Base-by-base conservation (phyloP, 768 basidiomycete genomes). In the Cyathus striatus region DNA sequence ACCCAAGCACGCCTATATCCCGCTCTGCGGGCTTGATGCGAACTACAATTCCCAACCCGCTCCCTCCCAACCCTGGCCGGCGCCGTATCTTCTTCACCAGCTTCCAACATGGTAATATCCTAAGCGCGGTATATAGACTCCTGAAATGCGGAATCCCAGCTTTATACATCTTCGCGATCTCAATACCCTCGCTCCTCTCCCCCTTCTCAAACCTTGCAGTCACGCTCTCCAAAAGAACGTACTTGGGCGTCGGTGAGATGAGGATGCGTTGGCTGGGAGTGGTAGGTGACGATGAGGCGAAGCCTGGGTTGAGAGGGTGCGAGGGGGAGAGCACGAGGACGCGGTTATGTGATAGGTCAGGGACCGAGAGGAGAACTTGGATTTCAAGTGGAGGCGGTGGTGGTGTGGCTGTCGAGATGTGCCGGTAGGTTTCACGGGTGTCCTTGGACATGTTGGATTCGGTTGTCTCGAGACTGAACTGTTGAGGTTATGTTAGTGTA, bases 401-500 rank as follows among this genome's bases (percentile, higher is more conserved):
- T 21, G 53, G 62, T 23, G 59, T 58, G 35, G 62, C 53, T 2
- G 63, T 59, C 23, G 82, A 83, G 13, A 88, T 69, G 18, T 75
- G 65, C 42, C 75, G 75, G 59, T 83, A 89, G 5, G 72, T 67
- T 44, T 79, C 76, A 24, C 75, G 65, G 23, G 79, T 74, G 36
- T 79, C 70, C 47, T 79, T 77, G 47, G 73, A 79, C n/a, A 70
- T 53, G 47, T 87, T 81, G 23, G 78, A 73, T 62, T 88, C 83
- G 17, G 82, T 83, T 1, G 79, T 86, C 63, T 89, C 86, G 41
- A 90, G 68, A 61, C 89, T 90, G 72, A 90, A 90, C 88, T 90
- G n/a, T 1, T 17, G 12, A 27, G 38, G 9, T n/a, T 12, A 18
- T 22, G 43, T 16, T 44, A 35, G 30, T 45, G 27, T 45, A 17